A percentile compares a stretch with the other conserved stretches of the same genome.
phyloP scores from a whole-genome alignment of 768 basidiomycete species.

The Xerocomellus amylosporus region DNA sequence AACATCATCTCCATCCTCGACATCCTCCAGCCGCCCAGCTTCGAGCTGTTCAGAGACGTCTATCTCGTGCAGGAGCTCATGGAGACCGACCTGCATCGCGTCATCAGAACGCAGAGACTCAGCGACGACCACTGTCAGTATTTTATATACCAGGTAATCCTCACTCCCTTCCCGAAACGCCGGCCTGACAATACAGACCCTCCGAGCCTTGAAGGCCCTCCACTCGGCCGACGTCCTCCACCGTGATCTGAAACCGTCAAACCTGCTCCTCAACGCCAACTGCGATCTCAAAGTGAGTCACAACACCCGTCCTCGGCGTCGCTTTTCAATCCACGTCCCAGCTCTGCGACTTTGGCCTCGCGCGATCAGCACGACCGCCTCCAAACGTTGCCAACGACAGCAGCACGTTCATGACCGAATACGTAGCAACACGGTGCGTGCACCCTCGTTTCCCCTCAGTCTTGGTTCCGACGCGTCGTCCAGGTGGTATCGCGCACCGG shows the following conservation, averaged over 20 bases:
- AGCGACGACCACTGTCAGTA: slow-evolving; percentile 97
- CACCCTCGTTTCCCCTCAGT: not conserved
- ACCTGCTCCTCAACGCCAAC: slow-evolving; percentile 92
- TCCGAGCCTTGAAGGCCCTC: slow-evolving; percentile 90
- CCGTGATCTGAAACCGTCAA: slow-evolving; percentile 94
- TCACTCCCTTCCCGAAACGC: not conserved
- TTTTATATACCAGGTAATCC: slow-evolving; percentile 87
- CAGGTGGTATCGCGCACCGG: slow-evolving; percentile 96
- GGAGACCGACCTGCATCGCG: slow-evolving; percentile 96
- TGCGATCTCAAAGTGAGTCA: slow-evolving; percentile 84
- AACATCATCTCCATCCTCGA: slow-evolving; percentile 96
- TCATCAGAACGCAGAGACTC: slow-evolving; percentile 91
- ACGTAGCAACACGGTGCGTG: slow-evolving; percentile 84
- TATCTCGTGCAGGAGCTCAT: slow-evolving; percentile 70
- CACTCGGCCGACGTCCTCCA: slow-evolving; percentile 95
- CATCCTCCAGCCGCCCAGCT: slow-evolving; percentile 75
- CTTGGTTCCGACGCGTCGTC: slow-evolving; percentile 1
- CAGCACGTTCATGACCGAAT: slow-evolving; percentile 87
- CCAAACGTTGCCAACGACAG: slow-evolving; percentile 72
- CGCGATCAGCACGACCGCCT: slow-evolving; percentile 71
- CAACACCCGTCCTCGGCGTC: not conserved
- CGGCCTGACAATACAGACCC: slow-evolving; percentile 44
- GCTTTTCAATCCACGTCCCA: slow-evolving; percentile 25
- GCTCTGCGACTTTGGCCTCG: slow-evolving; percentile 88
- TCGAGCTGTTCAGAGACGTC: slow-evolving; percentile 85